Evolutionary conservation across 1,139 yeast genomes (phyloP), one percentile per base, ranked within the genome.

Genomic region (Yamadazyma triangularis): DNA sequence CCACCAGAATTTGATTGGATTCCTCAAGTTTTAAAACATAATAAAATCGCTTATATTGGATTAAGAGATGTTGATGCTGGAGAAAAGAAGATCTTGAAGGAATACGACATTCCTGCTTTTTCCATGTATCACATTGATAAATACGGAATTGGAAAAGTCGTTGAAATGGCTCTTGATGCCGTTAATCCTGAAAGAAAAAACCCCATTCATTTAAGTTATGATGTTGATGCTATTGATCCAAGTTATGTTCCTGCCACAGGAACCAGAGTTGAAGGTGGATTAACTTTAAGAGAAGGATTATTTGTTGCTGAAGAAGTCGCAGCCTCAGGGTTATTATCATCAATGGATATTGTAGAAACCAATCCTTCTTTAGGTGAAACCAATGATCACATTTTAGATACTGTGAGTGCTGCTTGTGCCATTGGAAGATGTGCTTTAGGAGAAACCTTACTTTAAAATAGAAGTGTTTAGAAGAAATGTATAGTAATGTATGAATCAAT

Each of bases 191-290:
- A 76, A 36, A 76, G 88, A 40, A 69, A 69, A 32, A 58, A 65
- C 27, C 97, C 98, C 25, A 72, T 91, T 42, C 96, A 91, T 63
- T 64, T 93, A 47, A 82, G 95, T 23, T 91, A 89, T 56, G 98
- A 91, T 53, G 96, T 91, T 30, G 98, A 91, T 58, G 96, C 97
- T 27, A 80, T 91, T 41, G 98, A 91, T 59, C 98, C 98, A 30
- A 71, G 79, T 41, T 87, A 70, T 52, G 96, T 93, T 11, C 96
- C 96, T 19, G 95, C 97, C 24, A 91, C 98, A 2, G 98, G 98
- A 34, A 91, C 98, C 2, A 89, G 97, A 34, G 98, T 91, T 13
- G 81, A 95, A 55, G 97, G 97, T 40, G 98, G 98, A 3, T 70
- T 91, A 42, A 81, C 96, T 6, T 73, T 91, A 59, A 76, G 98